A percentile compares a stretch with the other conserved stretches of the same genome.
Evolutionary conservation across 495 filamentous ascomycete species (phyloP).

Genomic region (Penicillium daleae): DNA sequence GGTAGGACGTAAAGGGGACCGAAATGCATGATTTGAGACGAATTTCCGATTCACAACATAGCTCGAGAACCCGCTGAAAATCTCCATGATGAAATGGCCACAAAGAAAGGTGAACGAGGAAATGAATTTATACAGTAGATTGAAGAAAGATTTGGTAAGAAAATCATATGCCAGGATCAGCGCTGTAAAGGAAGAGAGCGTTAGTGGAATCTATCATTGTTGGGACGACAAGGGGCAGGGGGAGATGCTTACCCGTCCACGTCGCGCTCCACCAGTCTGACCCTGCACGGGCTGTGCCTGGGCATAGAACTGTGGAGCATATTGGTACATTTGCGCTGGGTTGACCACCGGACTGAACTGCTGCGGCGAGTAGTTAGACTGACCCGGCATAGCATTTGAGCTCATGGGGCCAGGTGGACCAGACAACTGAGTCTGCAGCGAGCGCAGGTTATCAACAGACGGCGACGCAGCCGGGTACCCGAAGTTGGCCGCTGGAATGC

Average conservation of each 20-base stretch:
- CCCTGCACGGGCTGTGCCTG: conserved; percentile 50
- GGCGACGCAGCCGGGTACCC: conserved; percentile 47
- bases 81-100: conserved; percentile 32
- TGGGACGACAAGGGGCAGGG: not conserved
- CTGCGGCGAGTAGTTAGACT: conserved; percentile 47
- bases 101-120: conserved; percentile 18
- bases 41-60: conserved; percentile 36
- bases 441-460: conserved; percentile 49
- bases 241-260: conserved; percentile 50
- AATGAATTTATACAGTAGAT: conserved; percentile 49
- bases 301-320: conserved; percentile 54
- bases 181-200: conserved; percentile 26
- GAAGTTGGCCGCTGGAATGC: conserved; percentile 40
- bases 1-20: conserved; percentile 22
- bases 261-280: conserved; percentile 52
- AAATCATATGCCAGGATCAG: conserved; percentile 34
- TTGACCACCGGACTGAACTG: conserved; percentile 53
- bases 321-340: conserved; percentile 56
- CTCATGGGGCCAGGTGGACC: conserved; percentile 44
- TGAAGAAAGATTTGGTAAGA: conserved; percentile 40
- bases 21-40: conserved; percentile 3
- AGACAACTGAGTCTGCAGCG: conserved; percentile 45
- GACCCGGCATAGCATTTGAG: conserved; percentile 46
- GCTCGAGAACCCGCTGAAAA: conserved; percentile 40
- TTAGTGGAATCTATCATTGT: conserved; percentile 9